These are phyloP conservation scores for Xylaria cubensis DNA, from an alignment of 495 filamentous ascomycete genomes.

Conservation along the genomic window DNA sequence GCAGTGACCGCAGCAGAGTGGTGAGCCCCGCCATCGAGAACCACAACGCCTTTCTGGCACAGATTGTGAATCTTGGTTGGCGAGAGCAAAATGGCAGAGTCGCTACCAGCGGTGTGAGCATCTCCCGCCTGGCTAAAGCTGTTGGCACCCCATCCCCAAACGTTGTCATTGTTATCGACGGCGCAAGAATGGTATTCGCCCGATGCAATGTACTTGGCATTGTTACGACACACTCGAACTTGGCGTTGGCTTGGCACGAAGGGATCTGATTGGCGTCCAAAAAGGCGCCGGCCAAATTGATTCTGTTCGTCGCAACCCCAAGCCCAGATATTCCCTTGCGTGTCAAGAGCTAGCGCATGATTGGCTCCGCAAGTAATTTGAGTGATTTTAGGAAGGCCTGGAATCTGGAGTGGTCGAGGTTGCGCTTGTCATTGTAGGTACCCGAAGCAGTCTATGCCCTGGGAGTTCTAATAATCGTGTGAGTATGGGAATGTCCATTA, in stretches of 20 bases:
- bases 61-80: too few species aligned
- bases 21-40: too few species aligned
- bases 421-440: slow-evolving; percentile 37
- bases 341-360: slow-evolving; percentile 66
- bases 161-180: too few species aligned
- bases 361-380: slow-evolving; percentile 64
- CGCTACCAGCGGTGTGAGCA: too few species aligned
- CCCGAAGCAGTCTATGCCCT: slow-evolving; percentile 30
- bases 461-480: slow-evolving; percentile 42
- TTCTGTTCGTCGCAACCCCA: slow-evolving; percentile 71
- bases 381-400: slow-evolving; percentile 62
- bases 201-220: slow-evolving; percentile 57
- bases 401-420: slow-evolving; percentile 56
- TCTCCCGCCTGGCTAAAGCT: too few species aligned
- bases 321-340: slow-evolving; percentile 61
- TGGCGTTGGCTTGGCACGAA: slow-evolving; percentile 31
- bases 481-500: neutral
- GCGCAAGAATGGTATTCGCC: too few species aligned
- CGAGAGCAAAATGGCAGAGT: too few species aligned
- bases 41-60: too few species aligned
- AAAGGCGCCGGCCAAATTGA: slow-evolving; percentile 66
- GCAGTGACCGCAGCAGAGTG: too few species aligned
- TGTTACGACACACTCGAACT: slow-evolving; percentile 41
- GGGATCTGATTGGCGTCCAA: slow-evolving; percentile 42
- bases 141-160: too few species aligned